phyloP scores from a whole-genome alignment of 495 filamentous ascomycete genomes.

The Pyronema domesticum region DNA sequence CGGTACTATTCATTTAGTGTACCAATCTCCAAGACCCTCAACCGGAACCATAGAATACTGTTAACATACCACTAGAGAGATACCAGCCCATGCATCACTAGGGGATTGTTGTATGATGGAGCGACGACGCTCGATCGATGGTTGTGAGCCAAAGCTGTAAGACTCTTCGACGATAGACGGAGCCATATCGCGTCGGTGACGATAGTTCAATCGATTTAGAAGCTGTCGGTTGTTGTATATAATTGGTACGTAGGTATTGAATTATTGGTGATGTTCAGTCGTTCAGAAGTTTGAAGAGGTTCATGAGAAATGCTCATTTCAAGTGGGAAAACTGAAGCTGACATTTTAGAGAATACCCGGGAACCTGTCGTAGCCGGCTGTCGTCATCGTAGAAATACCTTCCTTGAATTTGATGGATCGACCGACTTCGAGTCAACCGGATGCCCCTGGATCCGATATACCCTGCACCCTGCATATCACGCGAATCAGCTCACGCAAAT shows the following conservation, averaged over 20 bases:
- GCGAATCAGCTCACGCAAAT: too few species aligned
- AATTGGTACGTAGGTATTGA: not conserved
- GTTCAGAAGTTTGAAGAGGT: too few species aligned
- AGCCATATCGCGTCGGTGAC: not conserved
- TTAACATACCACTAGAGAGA: slow-evolving; percentile 11
- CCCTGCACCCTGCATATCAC: too few species aligned
- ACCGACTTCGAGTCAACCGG: too few species aligned
- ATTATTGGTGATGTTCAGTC: not conserved
- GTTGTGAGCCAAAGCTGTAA: not conserved
- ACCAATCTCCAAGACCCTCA: not conserved
- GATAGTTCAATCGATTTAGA: too few species aligned
- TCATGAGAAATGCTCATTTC: too few species aligned
- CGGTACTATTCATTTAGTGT: not conserved
- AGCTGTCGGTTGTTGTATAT: not conserved
- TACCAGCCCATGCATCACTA: slow-evolving; percentile 17
- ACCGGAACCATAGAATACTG: not conserved
- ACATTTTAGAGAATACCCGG: too few species aligned
- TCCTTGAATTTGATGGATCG: too few species aligned
- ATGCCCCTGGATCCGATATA: too few species aligned
- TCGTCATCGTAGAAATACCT: too few species aligned
- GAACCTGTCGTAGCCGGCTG: too few species aligned
- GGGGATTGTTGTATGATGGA: slow-evolving; percentile 6
- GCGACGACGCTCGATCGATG: slow-evolving; percentile 11
- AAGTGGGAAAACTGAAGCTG: too few species aligned
- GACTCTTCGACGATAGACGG: slow-evolving; percentile 1